phyloP scores from a whole-genome alignment of 2,329 filamentous ascomycete genomes.

The Fusarium succisae region DNA sequence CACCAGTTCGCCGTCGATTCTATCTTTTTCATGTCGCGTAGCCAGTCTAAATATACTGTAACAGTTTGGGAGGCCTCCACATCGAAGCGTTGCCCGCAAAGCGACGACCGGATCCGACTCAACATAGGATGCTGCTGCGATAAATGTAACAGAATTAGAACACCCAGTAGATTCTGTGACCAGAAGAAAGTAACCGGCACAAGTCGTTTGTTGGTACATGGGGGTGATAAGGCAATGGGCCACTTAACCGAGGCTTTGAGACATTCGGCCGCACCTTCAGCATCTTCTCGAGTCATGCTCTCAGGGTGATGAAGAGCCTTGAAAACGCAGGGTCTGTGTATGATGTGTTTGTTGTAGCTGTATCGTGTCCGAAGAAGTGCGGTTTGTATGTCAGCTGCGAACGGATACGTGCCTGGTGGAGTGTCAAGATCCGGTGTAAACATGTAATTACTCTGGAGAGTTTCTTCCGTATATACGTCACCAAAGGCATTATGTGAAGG shows the following conservation, averaged over 20 bases:
- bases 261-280: conserved; percentile 64
- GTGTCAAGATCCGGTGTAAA: conserved; percentile 39
- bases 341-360: conserved; percentile 66
- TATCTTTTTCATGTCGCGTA: conserved; percentile 63
- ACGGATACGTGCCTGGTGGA: conserved; percentile 53
- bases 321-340: conserved; percentile 67
- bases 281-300: conserved; percentile 62
- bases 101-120: conserved; percentile 56
- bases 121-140: conserved; percentile 62
- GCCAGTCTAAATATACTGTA: conserved; percentile 66
- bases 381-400: conserved; percentile 64
- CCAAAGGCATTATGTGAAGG: conserved; percentile 28
- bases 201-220: conserved; percentile 65
- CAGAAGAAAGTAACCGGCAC: conserved; percentile 69
- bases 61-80: conserved; percentile 60
- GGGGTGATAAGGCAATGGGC: conserved; percentile 67
- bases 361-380: conserved; percentile 67
- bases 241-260: conserved; percentile 66
- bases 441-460: conserved; percentile 32
- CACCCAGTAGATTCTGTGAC: conserved; percentile 69
- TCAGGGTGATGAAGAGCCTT: conserved; percentile 68
- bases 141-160: conserved; percentile 65
- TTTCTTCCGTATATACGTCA: conserved; percentile 31
- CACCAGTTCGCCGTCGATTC: conserved; percentile 66
- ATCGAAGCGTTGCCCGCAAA: conserved; percentile 61